Evolutionary conservation across 208 protist genomes (phyloP), one percentile per base, ranked within the genome.

Genomic region (Wallacemonas collosoma): DNA sequence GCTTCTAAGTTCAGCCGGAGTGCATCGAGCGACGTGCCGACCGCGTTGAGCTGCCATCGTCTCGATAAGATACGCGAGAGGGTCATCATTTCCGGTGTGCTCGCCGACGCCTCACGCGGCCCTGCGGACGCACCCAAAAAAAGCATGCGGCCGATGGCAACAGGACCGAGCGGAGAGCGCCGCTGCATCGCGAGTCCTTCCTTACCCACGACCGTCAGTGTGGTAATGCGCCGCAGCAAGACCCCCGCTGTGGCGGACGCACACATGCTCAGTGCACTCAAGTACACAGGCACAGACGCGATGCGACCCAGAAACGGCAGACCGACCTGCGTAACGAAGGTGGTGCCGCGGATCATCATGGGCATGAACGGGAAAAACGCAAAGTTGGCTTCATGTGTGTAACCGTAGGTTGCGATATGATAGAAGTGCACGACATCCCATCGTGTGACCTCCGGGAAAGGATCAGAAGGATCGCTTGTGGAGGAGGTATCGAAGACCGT

Each of bases 361-460:
- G 90, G 88, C 56, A 93, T 39, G 40, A 89, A 67, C 12, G 90
- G 90, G 53, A 93, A 95, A 60, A 95, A 95, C 3, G 77, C 90
- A 26, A 78, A 70, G 56, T 77, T 68, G 41, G 82, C 89, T 57
- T 95, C 90, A 68, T 91, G 83, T 1, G 85, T 81, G 81, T 95
- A 95, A 15, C 90, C 88, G 67, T 89, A 54, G 2, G 76, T 76
- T 26, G 86, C 87, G 56, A 93, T 92, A 70, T 89, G 86, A 72
- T 81, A 89, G 68, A 87, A 90, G 78, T 95, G 88, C 26, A 91
- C 86, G 50, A 70, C 80, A 68, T 95, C 90, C 86, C 87, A 95
- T 47, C 87, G 72, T 26, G 84, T 76, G 54, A 90, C 75, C 71
- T 87, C 81, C 1, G 83, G 64, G 54, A 89, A 79, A 36, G 72